A percentile compares a stretch with the other conserved stretches of the same genome.
Conservation (phyloP, 164 flowering plant genomes). For the Akebia trifoliata region DNA sequence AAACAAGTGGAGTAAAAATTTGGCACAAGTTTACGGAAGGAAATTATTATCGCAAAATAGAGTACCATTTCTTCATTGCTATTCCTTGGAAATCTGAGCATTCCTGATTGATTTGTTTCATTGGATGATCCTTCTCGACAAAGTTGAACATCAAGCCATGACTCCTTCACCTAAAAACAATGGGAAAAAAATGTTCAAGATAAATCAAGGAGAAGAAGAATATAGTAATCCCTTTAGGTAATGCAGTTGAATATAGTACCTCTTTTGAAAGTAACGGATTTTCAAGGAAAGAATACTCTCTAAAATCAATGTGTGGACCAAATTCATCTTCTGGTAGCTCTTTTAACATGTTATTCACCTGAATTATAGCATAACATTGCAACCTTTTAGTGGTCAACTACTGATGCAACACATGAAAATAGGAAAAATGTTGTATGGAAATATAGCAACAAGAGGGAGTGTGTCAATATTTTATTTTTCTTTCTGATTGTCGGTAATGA, state of each 20-base stretch:
- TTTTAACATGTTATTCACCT: constrained; percentile 80
- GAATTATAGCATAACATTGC: no score
- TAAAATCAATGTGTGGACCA: constrained; percentile 65
- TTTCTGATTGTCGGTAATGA: no score
- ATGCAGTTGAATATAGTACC: constrained; percentile 31
- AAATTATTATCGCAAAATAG: no score
- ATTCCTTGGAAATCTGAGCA: constrained; percentile 65
- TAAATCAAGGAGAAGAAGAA: not conserved
- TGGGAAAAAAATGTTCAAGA: not conserved
- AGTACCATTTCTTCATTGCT: constrained; percentile 89
- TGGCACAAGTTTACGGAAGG: no score
- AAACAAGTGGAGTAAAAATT: no score
- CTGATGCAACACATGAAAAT: no score
- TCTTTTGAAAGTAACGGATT: constrained; percentile 69
- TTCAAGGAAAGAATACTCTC: constrained; percentile 83
- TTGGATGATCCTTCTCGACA: constrained; percentile 69
- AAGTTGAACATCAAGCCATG: constrained; percentile 91
- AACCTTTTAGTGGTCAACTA: no score
- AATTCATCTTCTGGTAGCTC: constrained; percentile 57
- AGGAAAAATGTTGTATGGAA: no score
- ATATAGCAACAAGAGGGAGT: no score
- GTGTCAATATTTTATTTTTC: no score
- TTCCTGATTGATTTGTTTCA: constrained; percentile 33
- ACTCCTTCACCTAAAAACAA: constrained; percentile 72
- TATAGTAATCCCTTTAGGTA: not conserved